These are phyloP conservation scores for Hypoxylon lenormandii DNA, from an alignment of 495 filamentous ascomycete genomes.

Conservation along the genomic window DNA sequence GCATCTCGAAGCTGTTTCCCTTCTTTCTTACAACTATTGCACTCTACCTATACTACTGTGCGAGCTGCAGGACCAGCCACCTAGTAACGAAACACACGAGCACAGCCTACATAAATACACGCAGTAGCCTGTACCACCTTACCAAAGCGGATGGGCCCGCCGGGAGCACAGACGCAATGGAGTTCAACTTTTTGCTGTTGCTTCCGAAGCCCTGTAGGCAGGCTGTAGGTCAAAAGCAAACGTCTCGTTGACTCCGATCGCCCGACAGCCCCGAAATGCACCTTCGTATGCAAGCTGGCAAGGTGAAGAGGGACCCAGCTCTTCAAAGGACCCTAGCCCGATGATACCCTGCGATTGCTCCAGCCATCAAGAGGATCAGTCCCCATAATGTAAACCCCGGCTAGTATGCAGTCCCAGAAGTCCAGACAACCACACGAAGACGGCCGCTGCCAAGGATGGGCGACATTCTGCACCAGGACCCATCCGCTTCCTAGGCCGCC, in stretches of 20 bases:
- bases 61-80: slow-evolving; percentile 11
- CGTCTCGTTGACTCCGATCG: slow-evolving; percentile 22
- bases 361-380: slow-evolving; percentile 27
- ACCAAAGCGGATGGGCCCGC: slow-evolving; percentile 29
- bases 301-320: slow-evolving; percentile 21
- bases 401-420: slow-evolving; percentile 7
- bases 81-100: slow-evolving; percentile 8
- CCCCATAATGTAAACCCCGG: slow-evolving; percentile 16
- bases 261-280: slow-evolving; percentile 24
- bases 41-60: not conserved
- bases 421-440: slow-evolving; percentile 11
- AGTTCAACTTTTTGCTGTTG: not conserved
- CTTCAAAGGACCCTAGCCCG: slow-evolving; percentile 16
- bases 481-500: slow-evolving; percentile 16
- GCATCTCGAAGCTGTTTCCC: slow-evolving; percentile 6
- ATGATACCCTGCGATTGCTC: slow-evolving; percentile 22
- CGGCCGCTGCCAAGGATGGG: slow-evolving; percentile 22
- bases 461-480: slow-evolving; percentile 28
- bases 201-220: slow-evolving; percentile 11
- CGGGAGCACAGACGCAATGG: slow-evolving; percentile 18
- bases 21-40: not conserved
- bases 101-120: slow-evolving; percentile 31
- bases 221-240: slow-evolving; percentile 30
- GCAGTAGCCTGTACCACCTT: slow-evolving; percentile 38
- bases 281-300: slow-evolving; percentile 34